phyloP scores from a whole-genome alignment of 352 stramenopile genomes.

The Pythium graminicola region DNA sequence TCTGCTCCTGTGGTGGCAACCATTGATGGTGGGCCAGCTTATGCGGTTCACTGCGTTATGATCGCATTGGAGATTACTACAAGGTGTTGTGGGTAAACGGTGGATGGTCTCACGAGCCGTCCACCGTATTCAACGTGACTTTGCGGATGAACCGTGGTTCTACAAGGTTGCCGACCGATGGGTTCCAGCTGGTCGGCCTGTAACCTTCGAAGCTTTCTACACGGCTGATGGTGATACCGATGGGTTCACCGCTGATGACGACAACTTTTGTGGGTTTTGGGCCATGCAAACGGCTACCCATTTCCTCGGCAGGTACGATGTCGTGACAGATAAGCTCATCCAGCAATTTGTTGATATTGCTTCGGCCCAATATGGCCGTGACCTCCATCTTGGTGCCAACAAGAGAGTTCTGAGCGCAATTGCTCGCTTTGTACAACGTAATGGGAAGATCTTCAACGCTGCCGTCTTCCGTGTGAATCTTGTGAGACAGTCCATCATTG shows the following conservation, averaged over 20 bases:
- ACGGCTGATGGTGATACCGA: background rate
- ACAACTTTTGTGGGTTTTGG: slow-evolving; percentile 5
- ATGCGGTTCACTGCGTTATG: background rate
- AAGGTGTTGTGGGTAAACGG: background rate
- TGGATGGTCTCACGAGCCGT: background rate
- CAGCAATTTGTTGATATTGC: too few species aligned
- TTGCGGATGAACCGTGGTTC: background rate
- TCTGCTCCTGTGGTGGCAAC: too few species aligned
- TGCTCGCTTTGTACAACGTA: too few species aligned
- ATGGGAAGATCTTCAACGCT: too few species aligned
- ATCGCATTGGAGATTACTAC: background rate
- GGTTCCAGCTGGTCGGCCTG: slow-evolving; percentile 4
- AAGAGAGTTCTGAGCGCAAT: too few species aligned
- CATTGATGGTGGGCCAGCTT: slow-evolving; percentile 3
- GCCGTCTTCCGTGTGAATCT: too few species aligned
- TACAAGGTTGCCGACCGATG: background rate
- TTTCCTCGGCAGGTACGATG: background rate
- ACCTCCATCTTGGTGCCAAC: too few species aligned
- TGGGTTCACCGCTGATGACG: background rate
- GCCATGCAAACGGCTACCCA: background rate
- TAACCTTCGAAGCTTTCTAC: background rate
- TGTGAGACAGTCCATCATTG: too few species aligned
- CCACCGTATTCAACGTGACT: background rate
- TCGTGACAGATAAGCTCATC: too few species aligned
- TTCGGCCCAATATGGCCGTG: too few species aligned